Evolutionary conservation across 192 early-diverging fungal species (phyloP), one percentile per base, ranked within the genome.

Genomic region (Pilaira anomala): DNA sequence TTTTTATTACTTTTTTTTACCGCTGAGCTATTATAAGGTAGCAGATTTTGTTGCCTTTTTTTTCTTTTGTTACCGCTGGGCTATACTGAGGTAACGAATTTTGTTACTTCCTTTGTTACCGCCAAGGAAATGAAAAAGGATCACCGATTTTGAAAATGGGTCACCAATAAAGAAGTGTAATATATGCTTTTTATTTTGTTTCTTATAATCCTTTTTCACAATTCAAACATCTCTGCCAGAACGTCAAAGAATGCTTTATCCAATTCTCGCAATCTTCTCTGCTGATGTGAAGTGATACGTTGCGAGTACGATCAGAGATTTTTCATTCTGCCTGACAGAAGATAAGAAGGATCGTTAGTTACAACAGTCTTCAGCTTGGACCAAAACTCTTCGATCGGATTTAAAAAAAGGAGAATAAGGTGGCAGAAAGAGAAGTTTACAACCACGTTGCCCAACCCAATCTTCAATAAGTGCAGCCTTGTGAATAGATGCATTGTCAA

Each of bases 311-410:
- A 29, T 56, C 51, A 30, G 45, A n/a, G 6, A 22, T 65, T 28
- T 36, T 30, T 8, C 29, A 3, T 57, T 65, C 41, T 52, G 41
- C 42, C 64, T 62, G 45, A 50, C 48, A 22, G 28, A 48, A n/a
- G n/a, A n/a, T n/a, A n/a, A n/a, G n/a, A n/a, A 50, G 56, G 56
- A 59, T 59, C 56, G 41, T 59, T 44, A 42, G 44, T 50, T 50
- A 65, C 45, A 33, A 33, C 64, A 56, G 40, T 41, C 49, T 66
- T 66, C 7, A 72, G 33, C 45, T 72, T 66, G 39, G 70, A 39
- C 64, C 70, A 72, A 60, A 63, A 66, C 28, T 72, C 70, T 26
- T 72, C 64, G 40, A 59, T 66, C 3, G 70, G 60, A 51, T 66
- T 66, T 24, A 66, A 48, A 14, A n/a, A 57, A 58, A 24, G 54